Base-by-base conservation (phyloP, 2,329 filamentous ascomycete species). In the Colletotrichum scovillei region DNA sequence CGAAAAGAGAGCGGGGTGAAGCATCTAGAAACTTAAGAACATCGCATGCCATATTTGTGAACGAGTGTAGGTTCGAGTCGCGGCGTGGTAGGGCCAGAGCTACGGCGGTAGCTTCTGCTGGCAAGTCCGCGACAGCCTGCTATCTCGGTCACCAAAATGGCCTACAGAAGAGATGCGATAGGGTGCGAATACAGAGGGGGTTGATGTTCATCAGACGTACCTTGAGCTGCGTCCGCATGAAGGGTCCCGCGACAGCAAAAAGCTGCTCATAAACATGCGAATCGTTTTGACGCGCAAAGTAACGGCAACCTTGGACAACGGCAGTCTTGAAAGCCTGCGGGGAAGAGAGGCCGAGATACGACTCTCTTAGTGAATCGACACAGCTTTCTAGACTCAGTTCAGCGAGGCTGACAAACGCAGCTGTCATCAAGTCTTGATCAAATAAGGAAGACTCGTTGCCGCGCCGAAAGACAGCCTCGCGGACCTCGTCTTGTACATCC, bases 401-500 rank as follows among this genome's bases (percentile, higher is more conserved):
- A 14, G 88, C 85, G 53, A 93, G 82, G 79, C 89, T 91, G 69
- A 93, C 90, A 78, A 93, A 92, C 4, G 91, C 88, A 49, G 90
- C 90, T 19, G 91, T 92, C 82, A 92, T 90, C 77, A 92, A 85
- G 72, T 92, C 88, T 78, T 90, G 88, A 70, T 92, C 91, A 75
- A 92, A 90, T 35, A 85, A 80, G 28, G 83, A 79, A n/a, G 83
- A 81, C 30, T 91, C 88, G 52, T 84, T 79, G 12, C 84, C 83
- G 1, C 87, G 87, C 69, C 88, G 87, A 77, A 93, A 93, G 5
- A 93, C 88, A 59, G 90, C 90, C 77, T 92, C 91, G 59, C 88
- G 86, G 59, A 93, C 87, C 79, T 93, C 92, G 77, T 92, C 90
- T 77, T 93, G 91, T 9, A 93, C 89, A 79, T 93, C 92, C 81